phyloP scores from a whole-genome alignment of 257 asterid species.

The Solanum dulcamara region DNA sequence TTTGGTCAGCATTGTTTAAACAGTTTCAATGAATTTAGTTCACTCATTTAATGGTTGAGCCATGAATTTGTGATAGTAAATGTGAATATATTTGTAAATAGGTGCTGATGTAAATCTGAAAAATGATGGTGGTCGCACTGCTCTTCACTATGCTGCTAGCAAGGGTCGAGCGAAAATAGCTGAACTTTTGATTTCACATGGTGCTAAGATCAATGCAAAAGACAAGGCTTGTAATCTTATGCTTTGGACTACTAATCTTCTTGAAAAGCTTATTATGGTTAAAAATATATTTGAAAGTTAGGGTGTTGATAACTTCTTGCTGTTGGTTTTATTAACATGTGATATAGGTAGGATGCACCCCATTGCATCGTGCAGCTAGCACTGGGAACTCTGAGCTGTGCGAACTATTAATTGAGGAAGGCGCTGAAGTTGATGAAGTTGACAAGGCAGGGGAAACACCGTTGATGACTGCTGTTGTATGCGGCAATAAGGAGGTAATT shows the following conservation, averaged over 20 bases:
- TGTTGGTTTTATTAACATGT: neutral
- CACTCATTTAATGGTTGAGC: neutral
- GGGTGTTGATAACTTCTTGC: neutral
- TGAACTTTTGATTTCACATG: conserved; percentile 57
- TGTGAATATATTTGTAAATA: conserved; percentile 20
- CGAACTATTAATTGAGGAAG: conserved; percentile 87
- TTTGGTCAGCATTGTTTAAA: neutral
- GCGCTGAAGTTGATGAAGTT: conserved; percentile 79
- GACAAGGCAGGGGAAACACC: conserved; percentile 91
- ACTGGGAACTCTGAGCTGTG: conserved; percentile 57
- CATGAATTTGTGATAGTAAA: neutral
- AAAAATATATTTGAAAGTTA: neutral
- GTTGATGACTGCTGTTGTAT: conserved; percentile 81
- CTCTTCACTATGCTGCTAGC: conserved; percentile 98
- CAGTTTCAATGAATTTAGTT: neutral
- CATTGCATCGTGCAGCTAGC: conserved; percentile 99
- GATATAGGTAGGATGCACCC: conserved; percentile 81
- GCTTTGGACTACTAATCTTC: neutral
- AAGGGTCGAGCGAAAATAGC: conserved; percentile 74
- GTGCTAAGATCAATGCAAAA: conserved; percentile 75
- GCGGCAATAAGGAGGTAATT: conserved; percentile 61
- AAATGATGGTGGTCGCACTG: conserved; percentile 82
- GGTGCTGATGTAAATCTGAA: conserved; percentile 74
- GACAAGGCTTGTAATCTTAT: conserved; percentile 58
- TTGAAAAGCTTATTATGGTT: neutral